Conservation (phyloP, 208 protist species). For the Leptomonas seymouri region DNA sequence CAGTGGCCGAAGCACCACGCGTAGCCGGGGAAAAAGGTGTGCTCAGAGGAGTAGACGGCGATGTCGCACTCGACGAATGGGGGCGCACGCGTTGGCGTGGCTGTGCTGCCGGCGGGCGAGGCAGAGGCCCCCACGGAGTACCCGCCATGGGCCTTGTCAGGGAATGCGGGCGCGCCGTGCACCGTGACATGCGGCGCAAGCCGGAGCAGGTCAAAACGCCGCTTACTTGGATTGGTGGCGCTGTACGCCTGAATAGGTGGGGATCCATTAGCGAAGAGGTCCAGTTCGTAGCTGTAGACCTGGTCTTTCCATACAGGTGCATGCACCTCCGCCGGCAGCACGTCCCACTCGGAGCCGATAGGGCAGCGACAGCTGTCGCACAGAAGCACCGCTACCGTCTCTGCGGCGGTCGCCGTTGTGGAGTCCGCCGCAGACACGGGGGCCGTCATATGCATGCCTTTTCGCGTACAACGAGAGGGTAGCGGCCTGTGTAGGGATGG, state of each 20-base stretch:
- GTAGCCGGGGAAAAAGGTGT: constrained; percentile 84
- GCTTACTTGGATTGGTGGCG: constrained; percentile 67
- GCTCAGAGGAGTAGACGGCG: constrained; percentile 55
- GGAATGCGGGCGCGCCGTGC: background rate
- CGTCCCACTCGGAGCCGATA: constrained; percentile 45
- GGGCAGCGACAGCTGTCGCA: constrained; percentile 57
- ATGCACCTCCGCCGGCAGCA: constrained; percentile 41
- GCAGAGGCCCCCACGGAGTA: background rate
- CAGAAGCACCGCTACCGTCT: constrained; percentile 45
- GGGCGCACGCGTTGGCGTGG: background rate
- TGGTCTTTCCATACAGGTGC: constrained; percentile 46
- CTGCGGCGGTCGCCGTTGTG: background rate
- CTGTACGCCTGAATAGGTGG: constrained; percentile 73
- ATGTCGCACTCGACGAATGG: constrained; percentile 30
- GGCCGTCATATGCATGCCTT: background rate
- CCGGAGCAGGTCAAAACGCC: constrained; percentile 79
- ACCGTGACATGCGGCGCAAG: constrained; percentile 32
- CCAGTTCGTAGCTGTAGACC: constrained; percentile 78
- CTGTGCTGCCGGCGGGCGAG: background rate
- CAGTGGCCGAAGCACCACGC: constrained; percentile 71
- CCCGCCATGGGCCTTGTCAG: background rate
- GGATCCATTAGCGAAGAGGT: constrained; percentile 56
- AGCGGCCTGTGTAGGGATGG: too few species aligned
- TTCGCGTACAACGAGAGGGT: background rate
- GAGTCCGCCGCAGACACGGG: background rate